These are phyloP conservation scores for Pelargonium myrrhifolium DNA, from an alignment of 441 rosid genomes.

Conservation along the genomic window DNA sequence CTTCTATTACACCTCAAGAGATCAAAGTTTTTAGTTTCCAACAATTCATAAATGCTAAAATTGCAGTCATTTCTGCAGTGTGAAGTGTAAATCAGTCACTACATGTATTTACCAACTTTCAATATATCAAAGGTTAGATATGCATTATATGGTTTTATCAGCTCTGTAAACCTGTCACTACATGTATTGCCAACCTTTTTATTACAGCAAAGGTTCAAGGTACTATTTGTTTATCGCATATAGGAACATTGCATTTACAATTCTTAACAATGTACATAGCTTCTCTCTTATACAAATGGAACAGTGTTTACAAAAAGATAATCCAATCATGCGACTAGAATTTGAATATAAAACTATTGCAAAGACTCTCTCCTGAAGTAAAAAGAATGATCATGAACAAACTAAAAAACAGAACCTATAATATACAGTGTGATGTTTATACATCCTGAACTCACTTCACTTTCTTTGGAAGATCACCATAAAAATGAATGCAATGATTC, in stretches of 20 bases:
- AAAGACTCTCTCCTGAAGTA: not conserved
- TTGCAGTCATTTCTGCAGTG: not conserved
- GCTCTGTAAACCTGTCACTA: too few relatives aligned
- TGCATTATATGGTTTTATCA: not conserved
- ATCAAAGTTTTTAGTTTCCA: not conserved
- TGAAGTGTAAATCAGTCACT: not conserved
- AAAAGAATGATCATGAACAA: not conserved
- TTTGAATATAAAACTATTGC: slow-evolving; percentile 1
- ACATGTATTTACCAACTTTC: not conserved
- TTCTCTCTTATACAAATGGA: not conserved
- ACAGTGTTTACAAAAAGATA: not conserved
- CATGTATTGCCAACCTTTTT: too few relatives aligned
- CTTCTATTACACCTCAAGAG: not conserved
- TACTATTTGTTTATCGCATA: too few relatives aligned
- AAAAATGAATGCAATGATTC: slow-evolving; percentile 51
- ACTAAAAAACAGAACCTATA: not conserved
- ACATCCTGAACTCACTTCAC: slow-evolving; percentile 36
- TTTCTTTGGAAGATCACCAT: slow-evolving; percentile 66
- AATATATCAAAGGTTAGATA: not conserved
- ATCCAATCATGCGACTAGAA: not conserved
- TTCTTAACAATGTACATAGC: not conserved
- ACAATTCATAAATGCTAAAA: not conserved
- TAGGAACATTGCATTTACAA: not conserved
- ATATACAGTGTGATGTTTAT: not conserved
- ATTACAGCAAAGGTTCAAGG: too few relatives aligned